Evolutionary conservation across 805 yeast genomes (phyloP).

Genomic region (Kazachstania psychrophila): DNA sequence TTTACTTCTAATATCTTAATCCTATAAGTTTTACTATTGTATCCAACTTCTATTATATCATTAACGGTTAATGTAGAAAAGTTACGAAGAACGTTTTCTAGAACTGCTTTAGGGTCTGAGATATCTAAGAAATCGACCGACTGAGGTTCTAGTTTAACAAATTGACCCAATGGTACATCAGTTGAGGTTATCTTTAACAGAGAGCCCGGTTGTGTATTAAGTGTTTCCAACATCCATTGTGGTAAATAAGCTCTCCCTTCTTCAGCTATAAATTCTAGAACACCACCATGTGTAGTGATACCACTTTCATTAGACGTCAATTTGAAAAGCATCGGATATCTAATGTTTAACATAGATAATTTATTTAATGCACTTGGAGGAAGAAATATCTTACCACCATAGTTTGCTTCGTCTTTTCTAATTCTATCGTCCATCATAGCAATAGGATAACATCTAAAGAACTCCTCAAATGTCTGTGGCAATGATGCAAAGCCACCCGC

Average conservation of each 20-base stretch:
- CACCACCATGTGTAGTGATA: conserved; percentile 78
- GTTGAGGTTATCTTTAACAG: conserved; percentile 64
- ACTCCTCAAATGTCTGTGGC: conserved; percentile 63
- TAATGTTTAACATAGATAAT: conserved; percentile 78
- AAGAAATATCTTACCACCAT: conserved; percentile 89
- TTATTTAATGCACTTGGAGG: conserved; percentile 90
- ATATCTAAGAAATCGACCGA: conserved; percentile 87
- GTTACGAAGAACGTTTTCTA: conserved; percentile 84
- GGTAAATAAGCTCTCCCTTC: conserved; percentile 95
- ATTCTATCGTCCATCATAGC: conserved; percentile 75
- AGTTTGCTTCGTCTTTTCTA: conserved; percentile 71
- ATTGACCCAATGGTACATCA: conserved; percentile 76
- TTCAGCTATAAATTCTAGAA: conserved; percentile 90
- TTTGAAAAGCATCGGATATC: conserved; percentile 94
- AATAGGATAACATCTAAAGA: conserved; percentile 86
- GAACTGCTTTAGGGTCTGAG: conserved; percentile 90
- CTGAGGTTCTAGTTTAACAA: conserved; percentile 93
- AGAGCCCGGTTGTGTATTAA: conserved; percentile 69
- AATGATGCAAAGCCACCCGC: conserved; percentile 21
- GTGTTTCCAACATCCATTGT: conserved; percentile 88
- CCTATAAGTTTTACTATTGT: conserved; percentile 68
- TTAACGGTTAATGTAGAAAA: conserved; percentile 79
- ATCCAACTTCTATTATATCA: conserved; percentile 77
- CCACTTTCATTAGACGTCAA: conserved; percentile 56
- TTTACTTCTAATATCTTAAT: conserved; percentile 81